phyloP scores from a whole-genome alignment of 305 asterid genomes.

The Fraxinus ornus region DNA sequence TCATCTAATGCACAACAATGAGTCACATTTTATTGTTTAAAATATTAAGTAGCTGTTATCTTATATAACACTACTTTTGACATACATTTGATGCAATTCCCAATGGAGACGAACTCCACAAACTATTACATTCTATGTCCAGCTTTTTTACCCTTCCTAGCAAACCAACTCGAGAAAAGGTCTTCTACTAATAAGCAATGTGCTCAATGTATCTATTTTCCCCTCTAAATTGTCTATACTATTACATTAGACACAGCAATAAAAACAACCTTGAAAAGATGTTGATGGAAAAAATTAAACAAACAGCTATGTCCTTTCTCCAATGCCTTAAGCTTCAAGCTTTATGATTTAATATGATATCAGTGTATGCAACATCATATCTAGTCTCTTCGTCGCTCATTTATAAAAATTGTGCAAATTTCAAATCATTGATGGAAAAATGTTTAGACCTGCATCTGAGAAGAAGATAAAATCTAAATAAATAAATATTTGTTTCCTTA shows the following conservation, averaged over 20 bases:
- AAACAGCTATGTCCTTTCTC: neutral
- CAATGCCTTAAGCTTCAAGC: neutral
- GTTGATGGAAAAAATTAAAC: neutral
- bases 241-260: neutral
- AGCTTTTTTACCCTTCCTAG: neutral
- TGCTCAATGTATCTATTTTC: neutral
- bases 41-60: neutral
- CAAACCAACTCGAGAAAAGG: neutral
- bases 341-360: neutral
- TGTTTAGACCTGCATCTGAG: neutral
- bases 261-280: neutral
- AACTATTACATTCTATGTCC: neutral
- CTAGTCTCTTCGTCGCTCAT: neutral
- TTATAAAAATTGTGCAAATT: neutral
- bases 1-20: neutral
- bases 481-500: neutral
- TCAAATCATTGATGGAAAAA: neutral
- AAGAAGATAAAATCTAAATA: neutral
- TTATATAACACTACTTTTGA: neutral
- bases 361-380: neutral
- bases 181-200: neutral
- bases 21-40: neutral
- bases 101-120: neutral
- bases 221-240: neutral
- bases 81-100: neutral